These are phyloP conservation scores for Penicillium lividum DNA, from an alignment of 495 filamentous ascomycete genomes.

Conservation along the genomic window DNA sequence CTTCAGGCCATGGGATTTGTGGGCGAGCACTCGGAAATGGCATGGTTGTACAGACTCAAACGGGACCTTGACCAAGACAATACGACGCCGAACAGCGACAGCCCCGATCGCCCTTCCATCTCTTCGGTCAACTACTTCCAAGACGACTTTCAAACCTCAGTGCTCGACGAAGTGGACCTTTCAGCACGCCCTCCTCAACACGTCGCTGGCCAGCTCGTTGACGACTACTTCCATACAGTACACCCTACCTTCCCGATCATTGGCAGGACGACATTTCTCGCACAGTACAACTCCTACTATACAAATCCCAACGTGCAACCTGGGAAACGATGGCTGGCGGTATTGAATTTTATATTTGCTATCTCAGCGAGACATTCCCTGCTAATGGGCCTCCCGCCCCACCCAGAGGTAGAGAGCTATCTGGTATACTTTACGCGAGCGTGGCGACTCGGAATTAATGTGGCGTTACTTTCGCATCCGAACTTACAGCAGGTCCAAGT, in stretches of 20 bases:
- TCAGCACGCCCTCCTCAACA: slow-evolving; percentile 46
- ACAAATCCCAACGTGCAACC: slow-evolving; percentile 4
- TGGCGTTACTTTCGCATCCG: slow-evolving; percentile 42
- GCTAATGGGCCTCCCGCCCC: slow-evolving; percentile 12
- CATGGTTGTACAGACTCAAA: slow-evolving; percentile 58
- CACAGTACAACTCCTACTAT: slow-evolving; percentile 32
- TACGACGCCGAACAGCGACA: slow-evolving; percentile 19
- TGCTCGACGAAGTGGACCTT: slow-evolving; percentile 46
- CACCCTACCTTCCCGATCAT: slow-evolving; percentile 58
- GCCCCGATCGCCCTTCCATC: slow-evolving; percentile 31
- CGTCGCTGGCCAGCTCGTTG: slow-evolving; percentile 48
- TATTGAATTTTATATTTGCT: slow-evolving; percentile 64
- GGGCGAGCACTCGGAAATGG: slow-evolving; percentile 62
- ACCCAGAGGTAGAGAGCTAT: slow-evolving; percentile 45
- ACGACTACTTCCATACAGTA: slow-evolving; percentile 51
- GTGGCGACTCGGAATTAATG: slow-evolving; percentile 46
- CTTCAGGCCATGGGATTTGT: slow-evolving; percentile 65
- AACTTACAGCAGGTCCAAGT: slow-evolving; percentile 57
- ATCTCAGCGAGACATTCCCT: slow-evolving; percentile 48
- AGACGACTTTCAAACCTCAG: slow-evolving; percentile 50
- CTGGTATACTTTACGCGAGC: slow-evolving; percentile 54
- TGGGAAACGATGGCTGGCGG: slow-evolving; percentile 50
- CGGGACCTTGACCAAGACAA: slow-evolving; percentile 33
- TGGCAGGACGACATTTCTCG: slow-evolving; percentile 32
- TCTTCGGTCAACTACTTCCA: slow-evolving; percentile 55